Conservation (phyloP, 331 rosid species). For the Malus hybrid region DNA sequence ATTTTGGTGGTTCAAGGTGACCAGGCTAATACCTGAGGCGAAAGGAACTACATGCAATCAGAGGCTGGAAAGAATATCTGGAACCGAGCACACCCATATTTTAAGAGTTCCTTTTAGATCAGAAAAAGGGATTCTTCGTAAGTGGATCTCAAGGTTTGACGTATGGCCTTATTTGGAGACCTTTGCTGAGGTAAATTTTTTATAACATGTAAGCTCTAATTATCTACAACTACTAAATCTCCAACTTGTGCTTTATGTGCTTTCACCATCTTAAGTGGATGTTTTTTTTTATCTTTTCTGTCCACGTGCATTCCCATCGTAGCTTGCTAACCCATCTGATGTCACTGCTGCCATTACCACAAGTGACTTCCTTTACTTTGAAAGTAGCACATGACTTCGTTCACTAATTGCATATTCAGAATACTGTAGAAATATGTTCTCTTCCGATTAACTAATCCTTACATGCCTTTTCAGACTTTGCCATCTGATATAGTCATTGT, state of each 20-base stretch:
- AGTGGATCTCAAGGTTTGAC: slow-evolving; percentile 99
- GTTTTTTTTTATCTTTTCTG: not conserved
- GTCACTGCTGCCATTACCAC: not conserved
- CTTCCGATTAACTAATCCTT: not conserved
- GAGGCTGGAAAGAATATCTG: slow-evolving; percentile 80
- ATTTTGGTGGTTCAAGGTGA: slow-evolving; percentile 39
- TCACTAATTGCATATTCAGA: not conserved
- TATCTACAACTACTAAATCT: not conserved
- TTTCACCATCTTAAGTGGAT: not conserved
- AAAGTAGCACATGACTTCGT: not conserved
- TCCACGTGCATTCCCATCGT: not conserved
- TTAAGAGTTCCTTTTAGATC: slow-evolving; percentile 94
- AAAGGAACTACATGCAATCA: slow-evolving; percentile 96
- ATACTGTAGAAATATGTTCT: not conserved
- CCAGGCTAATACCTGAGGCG: slow-evolving; percentile 90
- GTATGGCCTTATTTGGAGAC: slow-evolving; percentile 87
- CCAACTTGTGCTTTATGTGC: not conserved
- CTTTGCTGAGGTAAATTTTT: slow-evolving; percentile 54
- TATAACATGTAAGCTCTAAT: not conserved
- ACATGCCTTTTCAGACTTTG: not conserved
- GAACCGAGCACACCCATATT: slow-evolving; percentile 76
- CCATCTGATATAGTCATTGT: slow-evolving; percentile 3
- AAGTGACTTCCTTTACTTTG: not conserved
- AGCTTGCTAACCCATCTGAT: not conserved
- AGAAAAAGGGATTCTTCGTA: slow-evolving; percentile 67